Conservation (phyloP, 164 flowering plant genomes). For the Tetracentron sinense region DNA sequence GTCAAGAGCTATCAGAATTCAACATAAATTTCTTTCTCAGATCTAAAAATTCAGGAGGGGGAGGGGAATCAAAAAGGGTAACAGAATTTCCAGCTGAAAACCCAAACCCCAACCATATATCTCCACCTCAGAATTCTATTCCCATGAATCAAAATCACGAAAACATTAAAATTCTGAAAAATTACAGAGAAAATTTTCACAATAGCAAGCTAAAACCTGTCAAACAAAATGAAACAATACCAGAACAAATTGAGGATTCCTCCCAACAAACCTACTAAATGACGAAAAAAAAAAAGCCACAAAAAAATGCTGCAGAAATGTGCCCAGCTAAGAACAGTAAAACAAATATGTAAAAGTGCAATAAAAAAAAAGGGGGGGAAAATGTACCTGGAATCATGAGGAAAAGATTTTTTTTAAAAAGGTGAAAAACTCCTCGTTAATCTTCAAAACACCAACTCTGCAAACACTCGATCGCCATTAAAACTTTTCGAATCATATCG, state of each 20-base stretch:
- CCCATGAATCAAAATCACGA: not conserved
- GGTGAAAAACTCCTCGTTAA: not conserved
- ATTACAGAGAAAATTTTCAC: not conserved
- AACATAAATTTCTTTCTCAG: not conserved
- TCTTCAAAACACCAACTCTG: not conserved
- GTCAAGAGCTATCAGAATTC: not conserved
- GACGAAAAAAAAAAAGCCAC: not conserved
- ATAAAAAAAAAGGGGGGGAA: not conserved
- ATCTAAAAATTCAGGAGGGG: not conserved
- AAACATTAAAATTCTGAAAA: no score
- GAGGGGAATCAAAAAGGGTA: not conserved
- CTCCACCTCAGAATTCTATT: not conserved
- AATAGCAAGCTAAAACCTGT: not conserved
- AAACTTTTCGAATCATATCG: not conserved
- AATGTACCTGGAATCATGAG: not conserved
- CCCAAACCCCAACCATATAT: not conserved
- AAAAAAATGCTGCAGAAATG: not conserved
- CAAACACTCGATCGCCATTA: not conserved
- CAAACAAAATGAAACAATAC: no score
- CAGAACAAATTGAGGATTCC: not conserved
- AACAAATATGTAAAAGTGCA: not conserved
- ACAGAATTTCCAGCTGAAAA: not conserved
- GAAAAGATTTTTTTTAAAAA: not conserved
- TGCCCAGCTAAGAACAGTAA: not conserved
- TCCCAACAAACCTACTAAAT: not conserved